phyloP scores from a whole-genome alignment of 208 protist genomes.

The Leishmania tarentolae region DNA sequence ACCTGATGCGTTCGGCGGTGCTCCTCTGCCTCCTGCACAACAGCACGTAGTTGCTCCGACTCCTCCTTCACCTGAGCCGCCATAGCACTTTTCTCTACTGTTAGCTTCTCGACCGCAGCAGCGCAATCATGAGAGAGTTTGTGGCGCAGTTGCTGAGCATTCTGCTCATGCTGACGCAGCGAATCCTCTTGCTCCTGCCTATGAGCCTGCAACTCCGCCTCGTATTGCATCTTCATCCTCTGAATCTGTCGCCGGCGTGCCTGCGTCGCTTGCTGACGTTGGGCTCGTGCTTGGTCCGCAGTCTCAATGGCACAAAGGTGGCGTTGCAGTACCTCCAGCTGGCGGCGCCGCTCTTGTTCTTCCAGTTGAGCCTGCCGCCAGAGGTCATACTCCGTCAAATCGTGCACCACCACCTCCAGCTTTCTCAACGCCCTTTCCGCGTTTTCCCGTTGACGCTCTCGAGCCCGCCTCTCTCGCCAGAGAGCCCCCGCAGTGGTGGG shows the following conservation, averaged over 20 bases:
- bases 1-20: slow-evolving; percentile 42
- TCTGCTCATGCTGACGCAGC: slow-evolving; percentile 19
- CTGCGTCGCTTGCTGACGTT: slow-evolving; percentile 23
- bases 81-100: slow-evolving; percentile 26
- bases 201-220: slow-evolving; percentile 12
- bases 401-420: slow-evolving; percentile 48
- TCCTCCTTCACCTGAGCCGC: slow-evolving; percentile 47
- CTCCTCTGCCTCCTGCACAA: slow-evolving; percentile 43
- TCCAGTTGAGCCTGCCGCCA: slow-evolving; percentile 56
- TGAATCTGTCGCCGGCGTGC: slow-evolving; percentile 23
- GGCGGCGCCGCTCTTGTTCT: slow-evolving; percentile 30
- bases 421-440: slow-evolving; percentile 41
- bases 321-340: slow-evolving; percentile 35
- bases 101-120: slow-evolving; percentile 30
- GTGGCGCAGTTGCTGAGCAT: slow-evolving; percentile 30
- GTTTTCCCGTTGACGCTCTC: slow-evolving; percentile 41
- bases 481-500: slow-evolving; percentile 57
- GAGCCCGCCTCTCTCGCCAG: slow-evolving; percentile 58
- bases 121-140: slow-evolving; percentile 36
- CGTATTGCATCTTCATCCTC: slow-evolving; percentile 21
- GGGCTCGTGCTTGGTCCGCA: slow-evolving; percentile 28
- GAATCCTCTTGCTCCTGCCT: slow-evolving; percentile 14
- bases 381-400: slow-evolving; percentile 52
- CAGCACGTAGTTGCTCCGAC: slow-evolving; percentile 38
- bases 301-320: slow-evolving; percentile 48